Base-by-base conservation (phyloP, 2,329 filamentous ascomycete genomes). In the Trichothecium roseum region DNA sequence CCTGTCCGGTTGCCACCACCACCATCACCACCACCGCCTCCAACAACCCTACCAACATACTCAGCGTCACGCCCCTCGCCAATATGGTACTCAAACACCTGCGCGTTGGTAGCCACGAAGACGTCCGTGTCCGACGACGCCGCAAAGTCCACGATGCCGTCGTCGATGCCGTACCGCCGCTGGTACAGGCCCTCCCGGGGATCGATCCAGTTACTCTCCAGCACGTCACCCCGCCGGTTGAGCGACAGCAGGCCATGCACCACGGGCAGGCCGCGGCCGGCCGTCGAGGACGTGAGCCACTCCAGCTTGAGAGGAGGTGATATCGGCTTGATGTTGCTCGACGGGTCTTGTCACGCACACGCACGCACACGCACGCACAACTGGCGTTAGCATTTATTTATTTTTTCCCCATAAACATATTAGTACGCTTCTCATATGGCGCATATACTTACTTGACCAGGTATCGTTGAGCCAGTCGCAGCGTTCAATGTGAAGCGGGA, bases 381-480 rank as follows among this genome's bases (percentile, higher is more conserved):
- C 28, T 14, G n/a, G n/a, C n/a, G n/a, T n/a, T n/a, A n/a, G n/a
- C n/a, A n/a, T n/a, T n/a, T n/a, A n/a, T n/a, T n/a, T n/a, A n/a
- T n/a, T n/a, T n/a, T n/a, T n/a, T n/a, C n/a, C n/a, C n/a, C n/a
- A n/a, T n/a, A n/a, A n/a, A n/a, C n/a, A n/a, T n/a, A n/a, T n/a
- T n/a, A n/a, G n/a, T n/a, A n/a, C n/a, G n/a, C n/a, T n/a, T n/a
- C 13, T 7, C n/a, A 29, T 16, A 29, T 6, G n/a, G 28, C 6
- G 6, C 6, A 6, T 14, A 28, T 18, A 38, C 37, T 10, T 39
- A 46, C 47, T 41, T 15, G 35, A 20, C 18, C 45, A 42, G 5
- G 33, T 36, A 2, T 34, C 36, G 8, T 39, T 42, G 10, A 36
- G 20, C 34, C 38, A 31, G 5, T 37, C 30, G 29, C 46, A 50